Conservation (phyloP, 805 yeast genomes). For the Ogataea siamensis region DNA sequence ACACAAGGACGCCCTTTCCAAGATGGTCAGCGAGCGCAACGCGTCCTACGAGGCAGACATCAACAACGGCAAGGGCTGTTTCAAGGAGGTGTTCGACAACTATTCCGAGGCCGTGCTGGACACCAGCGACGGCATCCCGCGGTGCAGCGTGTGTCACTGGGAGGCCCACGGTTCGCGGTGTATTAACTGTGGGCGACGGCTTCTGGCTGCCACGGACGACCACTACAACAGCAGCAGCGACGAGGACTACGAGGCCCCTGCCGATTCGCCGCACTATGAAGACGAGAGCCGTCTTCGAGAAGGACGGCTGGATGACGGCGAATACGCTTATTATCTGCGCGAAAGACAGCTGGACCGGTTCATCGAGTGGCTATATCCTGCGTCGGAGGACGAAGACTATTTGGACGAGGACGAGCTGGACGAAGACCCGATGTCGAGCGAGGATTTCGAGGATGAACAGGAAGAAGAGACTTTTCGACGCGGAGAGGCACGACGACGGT, state of each 20-base stretch:
- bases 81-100: constrained; percentile 48
- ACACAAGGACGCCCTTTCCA: constrained; percentile 18
- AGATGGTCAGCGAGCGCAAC: constrained; percentile 30
- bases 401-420: constrained; percentile 5
- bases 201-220: constrained; percentile 26
- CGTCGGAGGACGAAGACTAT: constrained; percentile 4
- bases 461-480: constrained; percentile 3
- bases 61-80: constrained; percentile 35
- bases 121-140: constrained; percentile 65
- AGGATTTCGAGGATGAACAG: neutral
- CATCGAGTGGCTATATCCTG: neutral
- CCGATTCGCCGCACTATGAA: constrained; percentile 8
- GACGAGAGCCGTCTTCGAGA: constrained; percentile 7
- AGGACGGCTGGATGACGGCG: constrained; percentile 2
- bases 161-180: constrained; percentile 69
- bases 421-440: neutral
- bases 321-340: constrained; percentile 1
- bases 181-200: constrained; percentile 61
- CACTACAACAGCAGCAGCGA: constrained; percentile 11
- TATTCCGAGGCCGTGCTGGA: constrained; percentile 54
- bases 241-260: constrained; percentile 9
- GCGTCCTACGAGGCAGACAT: constrained; percentile 42
- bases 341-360: constrained; percentile 4
- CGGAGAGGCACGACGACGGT: neutral
- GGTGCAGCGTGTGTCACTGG: constrained; percentile 80